phyloP scores from a whole-genome alignment of 2,329 filamentous ascomycete genomes.

The Aaosphaeria arxii region DNA sequence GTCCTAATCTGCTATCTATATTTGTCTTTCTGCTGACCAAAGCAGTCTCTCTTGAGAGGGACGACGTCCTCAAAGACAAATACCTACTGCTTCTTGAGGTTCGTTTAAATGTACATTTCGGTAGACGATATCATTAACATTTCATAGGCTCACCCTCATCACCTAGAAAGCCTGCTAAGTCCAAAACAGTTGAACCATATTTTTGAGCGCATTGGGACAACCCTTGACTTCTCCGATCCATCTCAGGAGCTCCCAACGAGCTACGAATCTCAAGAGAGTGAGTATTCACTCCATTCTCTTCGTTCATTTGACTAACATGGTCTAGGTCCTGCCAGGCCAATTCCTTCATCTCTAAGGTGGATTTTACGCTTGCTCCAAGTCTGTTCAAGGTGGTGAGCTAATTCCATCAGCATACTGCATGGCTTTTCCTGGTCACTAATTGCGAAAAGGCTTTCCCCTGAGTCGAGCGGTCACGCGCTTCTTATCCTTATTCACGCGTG shows the following conservation, averaged over 20 bases:
- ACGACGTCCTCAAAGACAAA: conserved; percentile 34
- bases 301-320: no score
- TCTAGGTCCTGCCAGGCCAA: not conserved
- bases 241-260: no score
- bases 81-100: conserved; percentile 32
- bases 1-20: not conserved
- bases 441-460: conserved; percentile 14
- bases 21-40: conserved; percentile 9
- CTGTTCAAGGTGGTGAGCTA: conserved; percentile 23
- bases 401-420: no score
- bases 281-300: no score
- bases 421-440: not conserved
- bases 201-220: no score
- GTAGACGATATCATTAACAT: not conserved
- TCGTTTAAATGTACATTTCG: not conserved
- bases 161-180: conserved; percentile 30
- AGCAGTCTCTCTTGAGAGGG: conserved; percentile 26
- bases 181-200: no score
- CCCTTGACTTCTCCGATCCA: no score
- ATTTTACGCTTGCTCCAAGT: conserved; percentile 20
- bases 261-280: no score
- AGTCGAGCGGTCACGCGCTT: conserved; percentile 19
- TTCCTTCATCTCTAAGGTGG: conserved; percentile 21
- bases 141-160: conserved; percentile 11
- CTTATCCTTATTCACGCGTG: conserved; percentile 25